These are phyloP conservation scores for Protomyces inouyei DNA, from an alignment of 1,139 yeast species.

Conservation along the genomic window DNA sequence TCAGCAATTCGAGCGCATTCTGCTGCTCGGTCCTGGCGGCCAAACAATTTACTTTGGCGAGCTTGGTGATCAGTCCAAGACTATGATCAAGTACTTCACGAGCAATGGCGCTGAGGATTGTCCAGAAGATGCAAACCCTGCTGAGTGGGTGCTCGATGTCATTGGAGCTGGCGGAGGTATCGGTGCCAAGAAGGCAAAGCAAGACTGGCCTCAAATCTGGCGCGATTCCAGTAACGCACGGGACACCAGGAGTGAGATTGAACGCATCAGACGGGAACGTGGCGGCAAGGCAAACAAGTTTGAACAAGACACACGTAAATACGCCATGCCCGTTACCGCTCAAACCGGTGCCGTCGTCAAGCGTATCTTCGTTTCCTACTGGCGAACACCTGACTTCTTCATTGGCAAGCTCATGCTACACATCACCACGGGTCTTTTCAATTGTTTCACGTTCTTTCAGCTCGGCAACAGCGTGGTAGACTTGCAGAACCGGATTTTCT, in stretches of 20 bases:
- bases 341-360: conserved; percentile 53
- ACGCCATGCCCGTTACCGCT: conserved; percentile 45
- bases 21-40: conserved; percentile 70
- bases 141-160: conserved; percentile 77
- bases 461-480: conserved; percentile 39
- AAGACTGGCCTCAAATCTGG: conserved; percentile 67
- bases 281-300: conserved; percentile 9
- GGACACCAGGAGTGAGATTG: conserved; percentile 38
- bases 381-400: conserved; percentile 65
- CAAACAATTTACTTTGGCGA: conserved; percentile 77
- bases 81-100: conserved; percentile 65
- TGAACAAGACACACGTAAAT: conserved; percentile 29
- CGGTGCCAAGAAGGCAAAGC: conserved; percentile 56
- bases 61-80: conserved; percentile 58
- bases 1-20: conserved; percentile 69
- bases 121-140: conserved; percentile 68
- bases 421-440: conserved; percentile 49
- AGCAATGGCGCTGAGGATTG: conserved; percentile 59
- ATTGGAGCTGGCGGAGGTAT: conserved; percentile 66
- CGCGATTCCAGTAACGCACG: conserved; percentile 51
- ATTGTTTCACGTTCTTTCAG: conserved; percentile 49
- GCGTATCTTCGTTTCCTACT: conserved; percentile 57
- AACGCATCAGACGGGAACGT: conserved; percentile 8
- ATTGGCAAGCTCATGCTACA: conserved; percentile 53
- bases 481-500: conserved; percentile 40